Conservation (phyloP, 257 asterid species). For the Capsicum pubescens region DNA sequence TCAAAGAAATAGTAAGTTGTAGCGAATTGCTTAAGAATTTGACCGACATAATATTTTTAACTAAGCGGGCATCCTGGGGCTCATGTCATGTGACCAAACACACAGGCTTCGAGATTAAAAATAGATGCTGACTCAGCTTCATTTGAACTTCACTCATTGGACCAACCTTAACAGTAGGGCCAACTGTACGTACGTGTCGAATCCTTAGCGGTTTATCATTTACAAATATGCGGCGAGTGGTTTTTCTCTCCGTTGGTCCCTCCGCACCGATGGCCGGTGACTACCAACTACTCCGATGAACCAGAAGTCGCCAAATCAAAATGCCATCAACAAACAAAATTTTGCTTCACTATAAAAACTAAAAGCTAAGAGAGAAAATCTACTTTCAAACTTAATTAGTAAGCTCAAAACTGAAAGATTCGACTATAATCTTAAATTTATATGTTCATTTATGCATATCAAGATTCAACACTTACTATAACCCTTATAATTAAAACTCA, state of each 20-base stretch:
- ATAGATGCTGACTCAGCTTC: slow-evolving; percentile 51
- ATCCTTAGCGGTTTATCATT: background rate
- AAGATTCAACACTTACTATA: too few relatives aligned
- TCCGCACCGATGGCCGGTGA: slow-evolving; percentile 37
- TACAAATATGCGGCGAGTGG: slow-evolving; percentile 50
- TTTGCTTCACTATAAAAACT: background rate
- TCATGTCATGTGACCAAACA: slow-evolving; percentile 90
- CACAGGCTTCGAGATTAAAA: slow-evolving; percentile 65
- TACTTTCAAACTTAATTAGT: too few relatives aligned
- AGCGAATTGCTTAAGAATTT: slow-evolving; percentile 40
- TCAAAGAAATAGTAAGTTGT: slow-evolving; percentile 48
- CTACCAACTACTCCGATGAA: background rate
- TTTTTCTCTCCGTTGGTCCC: slow-evolving; percentile 4
- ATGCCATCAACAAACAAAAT: background rate
- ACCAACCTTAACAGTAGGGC: slow-evolving; percentile 48
- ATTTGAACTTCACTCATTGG: slow-evolving; percentile 59
- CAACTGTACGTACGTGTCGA: slow-evolving; percentile 50
- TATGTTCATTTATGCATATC: too few relatives aligned
- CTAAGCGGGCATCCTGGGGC: slow-evolving; percentile 78
- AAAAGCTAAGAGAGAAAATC: too few relatives aligned
- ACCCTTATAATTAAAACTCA: too few relatives aligned
- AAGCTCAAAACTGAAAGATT: too few relatives aligned
- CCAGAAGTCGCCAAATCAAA: background rate
- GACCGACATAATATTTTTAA: slow-evolving; percentile 56
- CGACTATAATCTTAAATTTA: too few relatives aligned